Evolutionary conservation across 1,284 basidiomycete species (phyloP), one percentile per base, ranked within the genome.

Genomic region (Phlebopus sp.): DNA sequence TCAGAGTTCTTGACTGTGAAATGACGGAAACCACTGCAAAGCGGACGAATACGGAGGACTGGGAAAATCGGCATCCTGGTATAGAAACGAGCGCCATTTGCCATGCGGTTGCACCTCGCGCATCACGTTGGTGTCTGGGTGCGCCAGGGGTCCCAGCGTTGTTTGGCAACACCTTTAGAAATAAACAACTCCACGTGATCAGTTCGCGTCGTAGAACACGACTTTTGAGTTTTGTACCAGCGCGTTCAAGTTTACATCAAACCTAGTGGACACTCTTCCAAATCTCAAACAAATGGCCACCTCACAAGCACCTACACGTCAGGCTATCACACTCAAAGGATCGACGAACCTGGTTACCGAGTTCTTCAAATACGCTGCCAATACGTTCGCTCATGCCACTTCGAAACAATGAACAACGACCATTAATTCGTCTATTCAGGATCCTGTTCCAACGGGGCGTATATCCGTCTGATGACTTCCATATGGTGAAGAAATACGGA

Each of bases 401-500:
- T 27, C 43, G 34, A 17, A 15, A 39, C 13, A 27, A 43, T 27
- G 32, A n/a, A 34, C 15, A 29, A 47, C 50, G 35, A 35, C 29
- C 46, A 37, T 50, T 31, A 48, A 53, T 46, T 50, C 43, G 38
- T 31, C 41, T 3, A 46, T 44, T 23, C 60, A 95, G 92, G 15
- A 97, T 99, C 60, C 76, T 99, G 39, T 99, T 97, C 71, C 96
- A 99, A 70, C 82, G 97, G 25, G 92, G 92, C 45, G 92, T 99
- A 25, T 99, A 99, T 66, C 95, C 97, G 1, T 86, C 92, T 0
- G 96, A 99, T 68, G 97, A 99, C 69, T 99, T 99, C 66, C 95
- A 97, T 62, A 92, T 95, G 88, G 92, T 97, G 48, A 97, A 97
- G 70, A 99, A 98, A 68, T 99, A 98, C 59, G 96, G 96, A 0